Evolutionary conservation across 73 alveolate genomes (phyloP).

Genomic region (Durusdinium trenchii): DNA sequence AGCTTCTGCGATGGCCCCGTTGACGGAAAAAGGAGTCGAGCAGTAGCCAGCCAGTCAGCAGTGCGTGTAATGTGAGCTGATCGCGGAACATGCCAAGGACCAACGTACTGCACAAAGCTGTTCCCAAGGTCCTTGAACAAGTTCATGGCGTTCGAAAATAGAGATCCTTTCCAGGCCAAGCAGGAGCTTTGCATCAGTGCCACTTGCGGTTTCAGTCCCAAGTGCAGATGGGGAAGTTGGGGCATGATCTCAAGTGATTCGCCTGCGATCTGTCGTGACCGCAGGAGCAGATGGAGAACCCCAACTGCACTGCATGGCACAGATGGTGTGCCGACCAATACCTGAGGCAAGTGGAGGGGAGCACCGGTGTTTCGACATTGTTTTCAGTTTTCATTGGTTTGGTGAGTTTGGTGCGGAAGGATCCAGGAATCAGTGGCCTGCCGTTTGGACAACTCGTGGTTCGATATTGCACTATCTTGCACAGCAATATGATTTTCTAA

Average conservation of each 20-base stretch:
- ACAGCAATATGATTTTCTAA: neutral
- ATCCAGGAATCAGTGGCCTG: too few relatives aligned
- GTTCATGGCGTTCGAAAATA: conserved; percentile 97
- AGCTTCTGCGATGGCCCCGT: neutral
- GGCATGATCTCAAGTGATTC: neutral
- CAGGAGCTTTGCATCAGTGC: conserved; percentile 96
- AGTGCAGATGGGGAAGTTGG: too few relatives aligned
- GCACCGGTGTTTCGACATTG: too few relatives aligned
- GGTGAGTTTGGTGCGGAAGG: too few relatives aligned
- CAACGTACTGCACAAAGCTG: neutral
- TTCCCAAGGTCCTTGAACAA: conserved; percentile 96
- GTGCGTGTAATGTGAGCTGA: neutral
- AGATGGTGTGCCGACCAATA: conserved; percentile 93
- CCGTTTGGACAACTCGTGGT: too few relatives aligned
- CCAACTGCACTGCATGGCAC: conserved; percentile 90
- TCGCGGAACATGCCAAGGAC: neutral
- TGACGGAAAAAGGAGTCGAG: neutral
- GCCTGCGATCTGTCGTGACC: neutral
- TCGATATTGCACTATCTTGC: neutral
- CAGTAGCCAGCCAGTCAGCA: neutral
- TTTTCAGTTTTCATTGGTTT: too few relatives aligned
- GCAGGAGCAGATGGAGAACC: conserved; percentile 94
- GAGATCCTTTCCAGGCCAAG: conserved; percentile 97
- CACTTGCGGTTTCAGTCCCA: too few relatives aligned
- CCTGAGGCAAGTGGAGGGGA: too few relatives aligned